Conservation (phyloP, 768 basidiomycete species). For the Mrakia blollopis region DNA sequence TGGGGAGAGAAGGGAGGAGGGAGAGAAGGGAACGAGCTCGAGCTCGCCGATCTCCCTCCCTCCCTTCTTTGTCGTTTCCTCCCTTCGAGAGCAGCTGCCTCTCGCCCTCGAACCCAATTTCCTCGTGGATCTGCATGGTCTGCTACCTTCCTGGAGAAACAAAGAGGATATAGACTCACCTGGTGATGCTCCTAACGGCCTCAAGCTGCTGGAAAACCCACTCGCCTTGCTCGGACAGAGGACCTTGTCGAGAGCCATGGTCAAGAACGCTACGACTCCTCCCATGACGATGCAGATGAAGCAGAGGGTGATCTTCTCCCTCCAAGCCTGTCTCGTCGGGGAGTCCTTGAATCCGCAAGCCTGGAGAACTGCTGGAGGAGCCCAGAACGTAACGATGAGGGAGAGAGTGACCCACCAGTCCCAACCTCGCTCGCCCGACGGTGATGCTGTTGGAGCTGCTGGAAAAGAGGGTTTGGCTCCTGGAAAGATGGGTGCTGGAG, state of each 20-base stretch:
- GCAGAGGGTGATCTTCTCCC: constrained; percentile 92
- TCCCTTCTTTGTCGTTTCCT: not conserved
- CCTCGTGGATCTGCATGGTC: too few relatives aligned
- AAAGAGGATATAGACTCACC: constrained; percentile 32
- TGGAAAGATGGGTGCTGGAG: constrained; percentile 53
- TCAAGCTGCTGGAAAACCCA: not conserved
- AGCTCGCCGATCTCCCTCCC: not conserved
- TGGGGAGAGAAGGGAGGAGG: not conserved
- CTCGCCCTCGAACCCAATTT: too few relatives aligned
- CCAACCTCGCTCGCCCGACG: constrained; percentile 35
- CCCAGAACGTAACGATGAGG: constrained; percentile 81
- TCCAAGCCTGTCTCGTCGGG: constrained; percentile 81
- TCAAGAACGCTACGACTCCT: constrained; percentile 76
- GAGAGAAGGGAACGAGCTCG: not conserved
- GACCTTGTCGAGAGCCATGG: constrained; percentile 87
- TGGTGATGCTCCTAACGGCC: constrained; percentile 50
- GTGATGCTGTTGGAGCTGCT: constrained; percentile 30
- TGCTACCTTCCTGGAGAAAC: too few relatives aligned
- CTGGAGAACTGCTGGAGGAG: constrained; percentile 67
- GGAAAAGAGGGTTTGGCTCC: constrained; percentile 37
- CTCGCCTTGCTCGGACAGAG: constrained; percentile 60
- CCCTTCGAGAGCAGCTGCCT: not conserved
- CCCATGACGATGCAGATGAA: constrained; percentile 77
- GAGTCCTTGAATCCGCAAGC: constrained; percentile 73
- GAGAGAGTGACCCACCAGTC: constrained; percentile 76